Base-by-base conservation (phyloP, 768 basidiomycete genomes). In the Lentinula lateritia region DNA sequence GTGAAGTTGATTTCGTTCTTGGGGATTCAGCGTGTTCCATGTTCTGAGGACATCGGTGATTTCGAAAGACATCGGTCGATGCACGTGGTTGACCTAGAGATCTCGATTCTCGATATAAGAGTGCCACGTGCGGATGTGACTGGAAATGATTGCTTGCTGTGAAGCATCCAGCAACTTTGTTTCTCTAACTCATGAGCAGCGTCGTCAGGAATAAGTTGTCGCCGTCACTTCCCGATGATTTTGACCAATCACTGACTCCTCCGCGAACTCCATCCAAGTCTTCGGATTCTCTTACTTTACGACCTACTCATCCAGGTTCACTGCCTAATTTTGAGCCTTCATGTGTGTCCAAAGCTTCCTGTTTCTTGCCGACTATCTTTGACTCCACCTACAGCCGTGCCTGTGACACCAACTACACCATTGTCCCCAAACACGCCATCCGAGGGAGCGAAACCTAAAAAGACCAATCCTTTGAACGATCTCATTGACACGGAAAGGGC, bases 401-500 rank as follows among this genome's bases (percentile, higher is more conserved):
- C 75, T 12, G 68, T 69, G 52, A 76, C 76, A 12, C 78, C 81
- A 43, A 68, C 72, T 16, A 76, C 75, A 10, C 76, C 72, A 23
- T 67, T 66, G 10, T 66, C 61, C 58, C 64, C 74, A 34, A 56
- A 45, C 60, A 65, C 16, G 66, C 75, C 10, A 59, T 75, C 12
- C 38, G 82, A 79, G 45, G 73, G 43, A 36, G n/a, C 74, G 36
- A 88, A 80, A 69, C 65, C 80, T 20, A 90, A 81, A 74, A 89
- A 86, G 66, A 69, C 81, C 10, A 98, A 95, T 70, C 95, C 93
- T 28, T 79, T 99, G 59, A 82, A 82, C 6, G 96, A 99, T 76
- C 87, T 99, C 63, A 88, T 98, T 61, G 92, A 95, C 69, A 95
- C 92, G 20, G 97, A 99, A 77, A 93, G 89, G 75, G 67, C 80